phyloP scores from a whole-genome alignment of 2,329 filamentous ascomycete species.

The Colletotrichum siamense region DNA sequence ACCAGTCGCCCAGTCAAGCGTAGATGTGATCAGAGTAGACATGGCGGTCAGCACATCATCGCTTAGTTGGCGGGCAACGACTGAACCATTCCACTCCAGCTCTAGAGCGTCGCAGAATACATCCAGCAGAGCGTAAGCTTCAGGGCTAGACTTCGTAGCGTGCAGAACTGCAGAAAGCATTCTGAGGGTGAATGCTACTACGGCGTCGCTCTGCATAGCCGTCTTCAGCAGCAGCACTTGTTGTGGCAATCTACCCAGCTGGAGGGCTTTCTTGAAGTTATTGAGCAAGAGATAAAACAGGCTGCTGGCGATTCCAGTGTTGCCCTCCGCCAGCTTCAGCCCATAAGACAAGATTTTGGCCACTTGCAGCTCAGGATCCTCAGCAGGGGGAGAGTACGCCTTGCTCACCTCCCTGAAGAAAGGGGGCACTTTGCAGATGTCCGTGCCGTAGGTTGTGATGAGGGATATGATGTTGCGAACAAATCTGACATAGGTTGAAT shows the following conservation, averaged over 20 bases:
- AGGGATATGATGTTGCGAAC: slow-evolving; percentile 57
- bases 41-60: slow-evolving; percentile 37
- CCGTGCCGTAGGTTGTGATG: slow-evolving; percentile 58
- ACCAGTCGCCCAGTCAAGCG: slow-evolving; percentile 26
- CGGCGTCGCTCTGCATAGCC: slow-evolving; percentile 51
- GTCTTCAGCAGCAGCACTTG: slow-evolving; percentile 51
- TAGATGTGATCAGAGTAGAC: slow-evolving; percentile 17
- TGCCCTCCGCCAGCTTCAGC: slow-evolving; percentile 57
- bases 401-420: slow-evolving; percentile 63
- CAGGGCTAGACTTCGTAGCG: slow-evolving; percentile 36
- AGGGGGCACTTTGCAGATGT: slow-evolving; percentile 58
- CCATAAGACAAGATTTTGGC: slow-evolving; percentile 63
- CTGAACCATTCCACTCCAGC: slow-evolving; percentile 36
- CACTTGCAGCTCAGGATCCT: slow-evolving; percentile 62
- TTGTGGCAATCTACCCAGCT: slow-evolving; percentile 51
- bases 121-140: slow-evolving; percentile 54
- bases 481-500: slow-evolving; percentile 55
- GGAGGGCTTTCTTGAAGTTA: slow-evolving; percentile 61
- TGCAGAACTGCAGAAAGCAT: slow-evolving; percentile 61
- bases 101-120: slow-evolving; percentile 53
- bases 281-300: slow-evolving; percentile 64
- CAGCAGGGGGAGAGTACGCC: slow-evolving; percentile 59
- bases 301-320: slow-evolving; percentile 49
- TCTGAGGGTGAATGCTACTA: slow-evolving; percentile 54
- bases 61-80: slow-evolving; percentile 41